Evolutionary conservation across 2,329 filamentous ascomycete genomes (phyloP).

Genomic region (Diaporthe capsici): DNA sequence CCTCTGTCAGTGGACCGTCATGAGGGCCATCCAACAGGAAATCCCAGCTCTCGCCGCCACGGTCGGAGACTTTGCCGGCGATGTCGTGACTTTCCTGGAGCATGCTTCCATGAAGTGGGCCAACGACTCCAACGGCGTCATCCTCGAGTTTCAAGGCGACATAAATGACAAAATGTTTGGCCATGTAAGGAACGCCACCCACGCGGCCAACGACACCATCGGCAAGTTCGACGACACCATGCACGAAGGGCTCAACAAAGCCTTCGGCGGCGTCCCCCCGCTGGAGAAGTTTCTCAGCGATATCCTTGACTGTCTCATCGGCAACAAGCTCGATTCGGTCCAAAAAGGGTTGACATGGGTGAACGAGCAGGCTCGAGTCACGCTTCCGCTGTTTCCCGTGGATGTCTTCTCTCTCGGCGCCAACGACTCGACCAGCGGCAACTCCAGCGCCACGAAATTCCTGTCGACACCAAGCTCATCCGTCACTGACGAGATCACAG

Average conservation of each 20-base stretch:
- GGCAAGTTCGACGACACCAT: conserved; percentile 86
- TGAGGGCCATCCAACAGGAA: conserved; percentile 79
- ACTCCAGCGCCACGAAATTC: conserved; percentile 69
- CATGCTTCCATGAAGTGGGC: conserved; percentile 85
- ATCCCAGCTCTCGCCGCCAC: conserved; percentile 81
- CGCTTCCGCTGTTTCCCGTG: conserved; percentile 82
- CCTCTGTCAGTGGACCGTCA: conserved; percentile 85
- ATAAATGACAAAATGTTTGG: conserved; percentile 89
- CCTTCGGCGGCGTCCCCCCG: conserved; percentile 71
- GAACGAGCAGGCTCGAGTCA: conserved; percentile 85
- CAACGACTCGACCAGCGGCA: conserved; percentile 69
- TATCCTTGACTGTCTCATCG: conserved; percentile 88
- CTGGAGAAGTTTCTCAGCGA: conserved; percentile 79
- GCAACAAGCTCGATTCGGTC: conserved; percentile 86
- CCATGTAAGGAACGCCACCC: conserved; percentile 88
- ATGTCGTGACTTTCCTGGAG: conserved; percentile 80
- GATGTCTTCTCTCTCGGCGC: conserved; percentile 89
- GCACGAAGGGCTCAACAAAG: conserved; percentile 78
- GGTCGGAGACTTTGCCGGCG: conserved; percentile 83
- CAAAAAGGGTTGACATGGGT: conserved; percentile 96
- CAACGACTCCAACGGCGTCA: conserved; percentile 79
- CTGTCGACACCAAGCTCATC: conserved; percentile 81
- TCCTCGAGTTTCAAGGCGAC: conserved; percentile 66
- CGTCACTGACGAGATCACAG: conserved; percentile 85
- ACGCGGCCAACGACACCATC: conserved; percentile 86